A percentile compares a stretch with the other conserved stretches of the same genome.
Conservation (phyloP, 306 rosid species). For the Trifolium dubium region DNA sequence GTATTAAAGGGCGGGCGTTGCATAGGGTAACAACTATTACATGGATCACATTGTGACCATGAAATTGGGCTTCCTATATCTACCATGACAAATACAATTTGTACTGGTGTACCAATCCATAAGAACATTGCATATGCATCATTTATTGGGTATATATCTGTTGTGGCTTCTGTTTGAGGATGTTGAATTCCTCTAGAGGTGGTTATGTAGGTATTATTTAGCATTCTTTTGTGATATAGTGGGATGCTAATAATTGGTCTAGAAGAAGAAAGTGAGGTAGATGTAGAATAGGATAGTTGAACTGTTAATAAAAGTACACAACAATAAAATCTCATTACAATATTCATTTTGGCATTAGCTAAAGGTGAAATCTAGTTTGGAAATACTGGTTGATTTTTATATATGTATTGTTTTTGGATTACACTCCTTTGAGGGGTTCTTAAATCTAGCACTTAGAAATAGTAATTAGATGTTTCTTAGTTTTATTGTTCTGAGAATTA, state of each 20-base stretch:
- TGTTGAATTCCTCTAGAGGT: neutral
- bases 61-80: conserved; percentile 46
- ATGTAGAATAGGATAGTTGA: neutral
- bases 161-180: neutral
- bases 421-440: neutral
- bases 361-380: neutral
- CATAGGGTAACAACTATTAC: conserved; percentile 43
- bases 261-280: neutral
- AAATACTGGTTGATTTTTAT: neutral
- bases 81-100: conserved; percentile 34
- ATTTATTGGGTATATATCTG: conserved; percentile 33
- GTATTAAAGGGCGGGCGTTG: conserved; percentile 40
- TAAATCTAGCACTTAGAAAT: neutral
- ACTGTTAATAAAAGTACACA: conserved; percentile 17
- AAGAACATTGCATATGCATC: conserved; percentile 43
- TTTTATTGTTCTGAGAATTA: neutral
- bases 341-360: conserved; percentile 20
- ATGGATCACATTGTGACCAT: conserved; percentile 51
- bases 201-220: neutral
- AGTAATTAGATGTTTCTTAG: neutral
- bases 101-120: conserved; percentile 48
- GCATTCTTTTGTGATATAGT: conserved; percentile 32
- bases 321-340: conserved; percentile 2
- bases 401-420: neutral
- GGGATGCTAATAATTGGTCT: conserved; percentile 40